phyloP scores from a whole-genome alignment of 331 rosid genomes.

The Quercus lobata region DNA sequence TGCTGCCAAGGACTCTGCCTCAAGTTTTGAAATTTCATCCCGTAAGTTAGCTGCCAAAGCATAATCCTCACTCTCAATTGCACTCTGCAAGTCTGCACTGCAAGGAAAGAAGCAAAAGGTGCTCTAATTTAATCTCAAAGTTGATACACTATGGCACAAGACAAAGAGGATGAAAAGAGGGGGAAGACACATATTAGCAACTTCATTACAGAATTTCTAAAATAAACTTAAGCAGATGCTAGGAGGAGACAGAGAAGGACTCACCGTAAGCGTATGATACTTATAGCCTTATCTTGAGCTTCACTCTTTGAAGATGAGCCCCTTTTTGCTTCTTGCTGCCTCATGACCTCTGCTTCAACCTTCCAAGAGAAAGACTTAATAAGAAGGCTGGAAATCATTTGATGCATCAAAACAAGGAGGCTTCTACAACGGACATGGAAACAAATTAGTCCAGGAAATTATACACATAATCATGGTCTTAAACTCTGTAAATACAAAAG shows the following conservation, averaged over 20 bases:
- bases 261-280: constrained; percentile 71
- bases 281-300: constrained; percentile 85
- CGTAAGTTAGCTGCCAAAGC: constrained; percentile 77
- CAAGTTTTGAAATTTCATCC: constrained; percentile 68
- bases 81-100: constrained; percentile 84
- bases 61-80: constrained; percentile 74
- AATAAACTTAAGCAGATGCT: constrained; percentile 16
- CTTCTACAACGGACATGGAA: neutral
- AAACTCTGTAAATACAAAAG: neutral
- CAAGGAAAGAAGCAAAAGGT: constrained; percentile 25
- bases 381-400: constrained; percentile 22
- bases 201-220: neutral
- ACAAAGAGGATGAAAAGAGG: neutral
- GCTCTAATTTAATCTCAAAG: neutral
- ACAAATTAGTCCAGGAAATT: neutral
- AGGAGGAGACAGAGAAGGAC: constrained; percentile 16
- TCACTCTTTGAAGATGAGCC: constrained; percentile 80
- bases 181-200: neutral
- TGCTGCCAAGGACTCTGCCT: constrained; percentile 79
- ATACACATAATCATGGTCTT: neutral
- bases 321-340: constrained; percentile 71
- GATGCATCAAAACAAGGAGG: constrained; percentile 19
- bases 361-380: constrained; percentile 32
- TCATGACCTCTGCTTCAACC: constrained; percentile 86
- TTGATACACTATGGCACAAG: neutral